Evolutionary conservation across 495 filamentous ascomycete species (phyloP), one percentile per base, ranked within the genome.

Genomic region (Trypethelium eluteriae): DNA sequence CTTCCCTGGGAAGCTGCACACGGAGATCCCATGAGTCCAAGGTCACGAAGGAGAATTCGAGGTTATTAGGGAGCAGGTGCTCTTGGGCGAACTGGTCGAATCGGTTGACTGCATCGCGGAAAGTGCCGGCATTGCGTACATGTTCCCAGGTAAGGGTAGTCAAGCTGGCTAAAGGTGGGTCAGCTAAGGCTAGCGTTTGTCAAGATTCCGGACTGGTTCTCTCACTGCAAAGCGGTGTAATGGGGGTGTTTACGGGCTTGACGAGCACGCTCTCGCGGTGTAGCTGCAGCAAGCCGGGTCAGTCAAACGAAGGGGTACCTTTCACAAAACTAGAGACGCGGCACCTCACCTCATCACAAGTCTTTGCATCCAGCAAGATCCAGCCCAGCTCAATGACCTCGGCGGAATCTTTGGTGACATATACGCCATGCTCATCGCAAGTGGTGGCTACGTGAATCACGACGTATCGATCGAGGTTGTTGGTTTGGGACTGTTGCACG

Each of bases 141-240:
- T 98, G 92, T 78, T 98, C 94, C 95, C 95, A 98, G 47, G 94
- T 97, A 70, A 98, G 82, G 66, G 94, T 98, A 36, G 94, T 98
- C 77, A 98, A 83, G 79, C 93, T 97, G 77, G 94, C 93, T 96
- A 73, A 71, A 67, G 49, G 46, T 61, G 67, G 32, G 70, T 61
- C 18, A 65, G 63, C 63, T 32, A 32, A 25, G 61, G 50, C 64
- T 68, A 66, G 69, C 74, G 71, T 66, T 39, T 36, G 35, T 36
- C 25, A 10, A n/a, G 39, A 18, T 39, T 61, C 66, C 67, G 34
- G 46, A 53, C 35, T 35, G 66, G 53, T 53, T 49, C 50, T 74
- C 93, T 87, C 88, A 96, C 93, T 98, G 86, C 94, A 98, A 38
- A 98, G 83, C 46, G 95, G 94, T 64, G 94, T 98, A 72, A 98